Conservation (phyloP, 148 eudicot genomes). For the Amaranthus palmeri region DNA sequence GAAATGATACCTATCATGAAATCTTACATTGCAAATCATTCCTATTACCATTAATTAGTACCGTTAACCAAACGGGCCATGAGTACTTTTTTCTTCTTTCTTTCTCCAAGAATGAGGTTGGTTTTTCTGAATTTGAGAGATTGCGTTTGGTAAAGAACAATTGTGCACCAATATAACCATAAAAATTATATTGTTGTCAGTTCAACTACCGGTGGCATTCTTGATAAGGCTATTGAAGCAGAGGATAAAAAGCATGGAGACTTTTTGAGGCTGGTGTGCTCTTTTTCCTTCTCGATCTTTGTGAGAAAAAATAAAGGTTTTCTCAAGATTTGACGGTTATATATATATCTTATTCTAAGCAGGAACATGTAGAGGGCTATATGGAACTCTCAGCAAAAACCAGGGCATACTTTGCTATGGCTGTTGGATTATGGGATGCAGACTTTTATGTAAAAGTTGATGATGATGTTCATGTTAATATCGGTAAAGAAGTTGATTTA, state of each 20-base stretch:
- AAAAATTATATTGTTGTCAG: constrained; percentile 9
- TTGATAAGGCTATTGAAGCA: constrained; percentile 59
- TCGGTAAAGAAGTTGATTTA: constrained; percentile 35
- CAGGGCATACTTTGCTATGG: constrained; percentile 64
- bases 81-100: neutral
- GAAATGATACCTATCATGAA: too few relatives aligned
- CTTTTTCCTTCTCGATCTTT: neutral
- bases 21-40: too few relatives aligned
- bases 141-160: neutral
- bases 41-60: too few relatives aligned
- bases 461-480: constrained; percentile 84
- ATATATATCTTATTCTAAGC: constrained; percentile 7
- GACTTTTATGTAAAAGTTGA: constrained; percentile 84
- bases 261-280: constrained; percentile 45
- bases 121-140: neutral
- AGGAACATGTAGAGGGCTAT: constrained; percentile 91
- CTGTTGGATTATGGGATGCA: constrained; percentile 74
- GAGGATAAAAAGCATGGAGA: constrained; percentile 58
- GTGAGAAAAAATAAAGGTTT: neutral
- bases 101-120: neutral
- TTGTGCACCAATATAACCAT: neutral
- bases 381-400: constrained; percentile 84
- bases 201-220: constrained; percentile 49
- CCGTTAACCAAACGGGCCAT: too few relatives aligned
- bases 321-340: neutral